phyloP scores from a whole-genome alignment of 495 filamentous ascomycete genomes.

The Astrothelium macrocarpum region DNA sequence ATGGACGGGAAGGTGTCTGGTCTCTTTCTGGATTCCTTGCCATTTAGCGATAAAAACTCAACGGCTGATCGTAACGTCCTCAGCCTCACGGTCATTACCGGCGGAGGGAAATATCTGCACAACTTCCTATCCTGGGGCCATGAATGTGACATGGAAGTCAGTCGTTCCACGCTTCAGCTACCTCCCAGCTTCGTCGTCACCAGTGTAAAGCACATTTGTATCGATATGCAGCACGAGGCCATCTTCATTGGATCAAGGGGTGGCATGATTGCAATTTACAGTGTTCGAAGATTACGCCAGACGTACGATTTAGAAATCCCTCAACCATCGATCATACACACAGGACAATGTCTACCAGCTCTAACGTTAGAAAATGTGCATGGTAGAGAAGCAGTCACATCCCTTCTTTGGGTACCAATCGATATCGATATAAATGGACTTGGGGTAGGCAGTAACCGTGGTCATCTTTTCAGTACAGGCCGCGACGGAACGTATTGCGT shows the following conservation, averaged over 20 bases:
- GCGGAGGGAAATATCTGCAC: not conserved
- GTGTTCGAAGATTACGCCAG: conserved; percentile 11
- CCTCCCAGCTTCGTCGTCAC: conserved; percentile 33
- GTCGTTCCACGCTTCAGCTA: conserved; percentile 4
- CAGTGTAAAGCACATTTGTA: conserved; percentile 21
- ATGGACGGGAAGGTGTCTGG: conserved; percentile 42
- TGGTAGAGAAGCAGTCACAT: conserved; percentile 59
- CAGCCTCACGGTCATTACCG: not conserved
- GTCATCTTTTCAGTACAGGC: conserved; percentile 55
- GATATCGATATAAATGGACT: not conserved
- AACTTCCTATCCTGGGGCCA: not conserved
- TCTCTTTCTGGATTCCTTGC: conserved; percentile 29
- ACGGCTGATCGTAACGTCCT: conserved; percentile 5
- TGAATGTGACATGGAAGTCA: not conserved
- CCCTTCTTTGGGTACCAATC: conserved; percentile 35
- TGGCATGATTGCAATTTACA: conserved; percentile 51
- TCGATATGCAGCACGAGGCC: conserved; percentile 32
- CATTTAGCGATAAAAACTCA: not conserved
- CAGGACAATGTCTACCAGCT: not conserved
- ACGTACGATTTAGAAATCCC: not conserved
- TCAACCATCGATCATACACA: not conserved
- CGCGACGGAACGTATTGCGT: conserved; percentile 67
- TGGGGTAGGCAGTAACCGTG: conserved; percentile 19
- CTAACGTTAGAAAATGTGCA: conserved; percentile 37
- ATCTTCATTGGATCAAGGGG: conserved; percentile 61